Conservation (phyloP, 352 stramenopile genomes). For the Globisporangium alternatum region DNA sequence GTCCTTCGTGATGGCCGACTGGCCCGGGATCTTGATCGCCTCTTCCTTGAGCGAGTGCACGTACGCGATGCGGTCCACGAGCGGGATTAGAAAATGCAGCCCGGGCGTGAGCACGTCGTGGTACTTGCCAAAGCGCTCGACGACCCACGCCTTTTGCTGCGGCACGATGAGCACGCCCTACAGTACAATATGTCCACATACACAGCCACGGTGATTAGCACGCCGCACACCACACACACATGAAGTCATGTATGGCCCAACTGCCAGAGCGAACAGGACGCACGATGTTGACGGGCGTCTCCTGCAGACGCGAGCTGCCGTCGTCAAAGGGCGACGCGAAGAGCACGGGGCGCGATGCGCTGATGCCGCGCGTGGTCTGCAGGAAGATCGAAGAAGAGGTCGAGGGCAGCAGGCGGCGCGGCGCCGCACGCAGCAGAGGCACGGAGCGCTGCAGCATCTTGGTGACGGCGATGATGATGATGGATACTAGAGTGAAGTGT, state of each 20-base stretch:
- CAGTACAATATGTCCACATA: background rate
- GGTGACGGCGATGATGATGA: too few relatives aligned
- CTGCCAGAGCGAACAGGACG: slow-evolving; percentile 5
- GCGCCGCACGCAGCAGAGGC: slow-evolving; percentile 1
- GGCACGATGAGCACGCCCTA: slow-evolving; percentile 85
- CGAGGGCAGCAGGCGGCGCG: background rate
- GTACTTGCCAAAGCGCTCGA: slow-evolving; percentile 92
- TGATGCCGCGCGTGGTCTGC: slow-evolving; percentile 16
- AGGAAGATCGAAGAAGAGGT: background rate
- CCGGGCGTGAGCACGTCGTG: slow-evolving; percentile 82
- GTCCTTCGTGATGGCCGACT: slow-evolving; percentile 90
- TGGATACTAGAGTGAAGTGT: background rate
- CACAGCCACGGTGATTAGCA: background rate
- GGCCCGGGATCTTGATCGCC: slow-evolving; percentile 88
- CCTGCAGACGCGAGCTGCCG: slow-evolving; percentile 39
- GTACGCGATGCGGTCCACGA: slow-evolving; percentile 90
- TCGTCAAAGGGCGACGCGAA: slow-evolving; percentile 41
- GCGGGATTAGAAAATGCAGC: slow-evolving; percentile 88
- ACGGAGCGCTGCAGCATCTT: slow-evolving; percentile 11
- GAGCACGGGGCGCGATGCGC: slow-evolving; percentile 22
- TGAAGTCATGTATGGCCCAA: background rate
- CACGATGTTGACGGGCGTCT: slow-evolving; percentile 55
- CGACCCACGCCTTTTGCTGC: slow-evolving; percentile 88
- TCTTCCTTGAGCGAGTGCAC: slow-evolving; percentile 92
- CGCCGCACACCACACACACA: background rate